Percentiles rank a stretch among this genome's conserved stretches.
Conservation (phyloP, 345 rosid species). For the Rhodomyrtus tomentosa region DNA sequence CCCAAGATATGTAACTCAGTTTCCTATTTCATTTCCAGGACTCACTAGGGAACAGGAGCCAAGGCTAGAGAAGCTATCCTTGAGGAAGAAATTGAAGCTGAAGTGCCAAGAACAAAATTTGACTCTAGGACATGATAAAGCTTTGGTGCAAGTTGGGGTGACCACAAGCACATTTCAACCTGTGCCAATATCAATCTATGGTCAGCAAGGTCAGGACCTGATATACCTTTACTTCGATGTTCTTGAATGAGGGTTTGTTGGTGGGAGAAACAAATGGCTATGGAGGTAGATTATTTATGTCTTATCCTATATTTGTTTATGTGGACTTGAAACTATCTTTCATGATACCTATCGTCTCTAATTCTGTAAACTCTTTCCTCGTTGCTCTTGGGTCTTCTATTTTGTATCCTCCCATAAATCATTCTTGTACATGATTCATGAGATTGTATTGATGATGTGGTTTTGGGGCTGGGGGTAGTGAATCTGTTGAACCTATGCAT, state of each 20-base stretch:
- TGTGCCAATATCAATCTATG: conserved; percentile 25
- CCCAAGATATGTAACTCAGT: neutral
- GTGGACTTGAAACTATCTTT: neutral
- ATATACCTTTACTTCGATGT: neutral
- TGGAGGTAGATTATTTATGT: neutral
- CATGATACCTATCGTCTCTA: neutral
- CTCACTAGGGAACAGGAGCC: conserved; percentile 46
- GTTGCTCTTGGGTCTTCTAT: neutral
- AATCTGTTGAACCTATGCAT: neutral
- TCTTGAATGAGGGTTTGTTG: neutral
- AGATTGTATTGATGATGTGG: neutral
- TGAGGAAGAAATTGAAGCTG: conserved; percentile 84
- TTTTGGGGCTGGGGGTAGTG: neutral
- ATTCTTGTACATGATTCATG: neutral
- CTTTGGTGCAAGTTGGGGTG: conserved; percentile 35
- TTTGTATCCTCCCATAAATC: neutral
- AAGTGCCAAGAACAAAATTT: conserved; percentile 81
- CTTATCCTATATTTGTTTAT: neutral
- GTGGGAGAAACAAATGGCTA: neutral
- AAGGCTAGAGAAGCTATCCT: conserved; percentile 57
- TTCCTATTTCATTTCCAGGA: conserved; percentile 22
- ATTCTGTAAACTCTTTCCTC: neutral
- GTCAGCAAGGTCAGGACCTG: conserved; percentile 33
- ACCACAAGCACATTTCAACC: conserved; percentile 33
- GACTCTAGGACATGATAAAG: conserved; percentile 30